Base-by-base conservation (phyloP, 2,329 filamentous ascomycete species). In the Ceratocystiopsis sp. region DNA sequence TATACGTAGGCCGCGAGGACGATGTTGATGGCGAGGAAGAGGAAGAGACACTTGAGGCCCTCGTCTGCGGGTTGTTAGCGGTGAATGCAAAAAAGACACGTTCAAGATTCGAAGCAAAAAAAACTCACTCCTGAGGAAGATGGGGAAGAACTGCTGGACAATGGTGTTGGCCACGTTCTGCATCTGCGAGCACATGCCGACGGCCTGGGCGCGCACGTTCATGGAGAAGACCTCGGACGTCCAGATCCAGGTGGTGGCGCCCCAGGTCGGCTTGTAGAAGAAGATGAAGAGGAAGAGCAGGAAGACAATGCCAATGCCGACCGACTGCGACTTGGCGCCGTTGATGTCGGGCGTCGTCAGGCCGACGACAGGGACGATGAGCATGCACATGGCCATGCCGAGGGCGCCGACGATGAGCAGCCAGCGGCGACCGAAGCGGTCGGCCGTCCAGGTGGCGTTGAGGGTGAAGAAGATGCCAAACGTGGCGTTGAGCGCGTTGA, bases 401-500 rank as follows among this genome's bases (percentile, higher is more conserved):
- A 77, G 59, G 36, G 71, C 78, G 52, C 80, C 79, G 34, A 76
- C 65, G 44, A 84, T 76, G 52, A 84, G 68, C 45, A 84, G 63
- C 64, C 78, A 77, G 52, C 78, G 78, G 42, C 79, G 70, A 35
- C 79, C 80, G 50, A 78, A 83, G 41, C 78, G 69, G 56, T 84
- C 79, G 33, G 80, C 75, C 5, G 77, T 80, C 78, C 79, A 84
- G 35, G 77, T 71, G 14, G 79, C 78, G 50, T 82, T 83, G 38
- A 83, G 64, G 0, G 79, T 84, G 59, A 84, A 84, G 18, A 83
- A 47, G 48, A 84, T 84, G 45, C 76, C 76, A 50, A 77, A 79
- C 7, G 78, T 84, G 36, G 78, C 78, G 55, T 83, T 84, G 43
- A 84, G 64, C 4, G 79, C 79, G 56, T 84, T 84, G 65, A 84